phyloP scores from a whole-genome alignment of 2,329 filamentous ascomycete genomes.

The Fusarium nisikadoi region DNA sequence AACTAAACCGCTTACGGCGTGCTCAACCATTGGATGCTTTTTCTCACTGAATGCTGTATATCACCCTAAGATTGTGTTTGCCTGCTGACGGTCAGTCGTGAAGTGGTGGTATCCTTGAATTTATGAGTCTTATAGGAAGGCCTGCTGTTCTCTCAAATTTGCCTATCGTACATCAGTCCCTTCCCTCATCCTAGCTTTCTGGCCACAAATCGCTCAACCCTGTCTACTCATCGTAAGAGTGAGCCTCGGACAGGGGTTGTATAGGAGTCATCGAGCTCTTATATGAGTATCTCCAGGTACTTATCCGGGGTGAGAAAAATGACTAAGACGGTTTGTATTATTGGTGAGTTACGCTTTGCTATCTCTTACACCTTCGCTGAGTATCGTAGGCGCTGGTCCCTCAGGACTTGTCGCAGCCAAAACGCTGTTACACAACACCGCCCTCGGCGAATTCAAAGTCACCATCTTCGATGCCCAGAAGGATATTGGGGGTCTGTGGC shows the following conservation, averaged over 20 bases:
- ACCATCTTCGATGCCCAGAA: constrained; percentile 75
- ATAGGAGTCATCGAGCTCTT: not conserved
- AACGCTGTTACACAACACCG: constrained; percentile 71
- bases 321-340: constrained; percentile 55
- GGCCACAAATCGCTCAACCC: constrained; percentile 41
- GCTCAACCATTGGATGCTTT: constrained; percentile 10
- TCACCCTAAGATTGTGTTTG: not conserved
- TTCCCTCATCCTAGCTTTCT: not conserved
- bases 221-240: constrained; percentile 5
- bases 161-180: not conserved
- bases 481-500: constrained; percentile 83
- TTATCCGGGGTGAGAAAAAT: constrained; percentile 41
- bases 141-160: not conserved
- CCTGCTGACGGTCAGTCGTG: not conserved
- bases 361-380: not conserved
- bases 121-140: not conserved
- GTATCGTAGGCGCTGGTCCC: constrained; percentile 69
- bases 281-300: constrained; percentile 37
- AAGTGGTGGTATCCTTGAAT: not conserved
- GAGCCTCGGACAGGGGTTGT: constrained; percentile 9
- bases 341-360: constrained; percentile 46
- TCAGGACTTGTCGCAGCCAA: constrained; percentile 78
- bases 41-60: constrained; percentile 14
- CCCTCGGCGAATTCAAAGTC: constrained; percentile 68
- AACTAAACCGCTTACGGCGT: constrained; percentile 35